Base-by-base conservation (phyloP, 805 yeast genomes). In the Myxozyma lipomycoides region DNA sequence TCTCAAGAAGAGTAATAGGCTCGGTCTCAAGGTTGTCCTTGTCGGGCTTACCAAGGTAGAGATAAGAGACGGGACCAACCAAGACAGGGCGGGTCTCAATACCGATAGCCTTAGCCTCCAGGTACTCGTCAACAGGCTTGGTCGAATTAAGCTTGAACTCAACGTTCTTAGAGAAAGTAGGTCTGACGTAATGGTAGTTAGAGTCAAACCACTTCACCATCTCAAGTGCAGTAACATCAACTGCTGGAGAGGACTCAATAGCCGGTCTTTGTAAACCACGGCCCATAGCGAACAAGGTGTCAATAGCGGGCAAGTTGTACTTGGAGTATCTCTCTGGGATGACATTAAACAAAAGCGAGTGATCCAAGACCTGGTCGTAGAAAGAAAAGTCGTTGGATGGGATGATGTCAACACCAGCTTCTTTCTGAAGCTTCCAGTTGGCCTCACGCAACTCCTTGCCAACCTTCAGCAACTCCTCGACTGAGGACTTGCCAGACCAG, bases 191-290 rank as follows among this genome's bases (percentile, higher is more conserved):
- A 77, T 93, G 98, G 87, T 93, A 93, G 88, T 93, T 93, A 61
- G 97, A 86, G 76, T 93, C 98, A 67, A 93, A 93, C 98, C 98
- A 93, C 81, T 93, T 93, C 65, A 93, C 98, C 98, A 93, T 93
- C 82, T 93, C 95, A 71, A 88, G 81, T 66, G 98, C 98, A 59
- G 98, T 91, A 57, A 93, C 98, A 74, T 93, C 98, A 64, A 93
- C 96, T 63, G 95, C 95, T 65, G 84, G 79, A 57, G 82, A 71
- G 62, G 89, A 69, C 64, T 84, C 95, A 62, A 95, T 85, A 62
- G 95, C 95, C 74, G 85, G 83, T 78, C 93, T 87, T 79, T 93
- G 98, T 73, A 93, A 81, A 83, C 98, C 98, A 82, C 98, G 89
- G 76, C 98, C 98, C 98, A 93, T 93, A 69, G 98, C 98, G 72